Evolutionary conservation across 1,284 basidiomycete species (phyloP), one percentile per base, ranked within the genome.

Genomic region (Ganoderma multipileum): DNA sequence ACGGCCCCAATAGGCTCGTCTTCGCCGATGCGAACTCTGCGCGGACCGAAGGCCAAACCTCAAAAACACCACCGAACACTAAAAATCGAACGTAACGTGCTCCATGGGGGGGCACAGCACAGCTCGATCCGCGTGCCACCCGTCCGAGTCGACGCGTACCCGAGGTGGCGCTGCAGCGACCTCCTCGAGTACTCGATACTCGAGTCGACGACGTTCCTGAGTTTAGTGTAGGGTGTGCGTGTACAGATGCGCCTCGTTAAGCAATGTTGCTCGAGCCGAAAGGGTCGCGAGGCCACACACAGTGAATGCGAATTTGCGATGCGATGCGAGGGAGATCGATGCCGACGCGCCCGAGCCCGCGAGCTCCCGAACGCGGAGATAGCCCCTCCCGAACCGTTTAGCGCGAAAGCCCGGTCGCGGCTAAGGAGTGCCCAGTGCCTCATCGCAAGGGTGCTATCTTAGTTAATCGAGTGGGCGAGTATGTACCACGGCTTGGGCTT

Each of bases 391-490:
- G 58, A 23, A 38, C 38, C 23, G 58, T 39, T 60, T 41, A 60
- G 58, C 58, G 58, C 58, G 58, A 60, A 60, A 60, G 38, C 36
- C 58, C 58, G 58, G 58, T 60, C 36, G 38, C 38, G 55, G 33
- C 20, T 58, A n/a, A n/a, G n/a, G n/a, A n/a, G n/a, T n/a, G n/a
- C n/a, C n/a, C n/a, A 30, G 55, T 38, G 33, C 30, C n/a, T n/a
- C 36, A 23, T 8, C 58, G 9, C n/a, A 23, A 39, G 58, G 36
- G 38, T 26, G 50, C n/a, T 18, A 55, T 55, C 33, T 33, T 33
- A 20, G 55, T 11, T 58, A 18, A 58, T 55, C 52, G 6, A 55
- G 52, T 60, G 58, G 58, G 36, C 38, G 58, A 60, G 58, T 60
- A 23, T 60, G 58, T 60, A 60, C 16, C 38, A 38, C 58, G 23